A percentile compares a stretch with the other conserved stretches of the same genome.
These are phyloP conservation scores for Sclerotinia nivalis DNA, from an alignment of 2,329 filamentous ascomycete species.

Conservation along the genomic window DNA sequence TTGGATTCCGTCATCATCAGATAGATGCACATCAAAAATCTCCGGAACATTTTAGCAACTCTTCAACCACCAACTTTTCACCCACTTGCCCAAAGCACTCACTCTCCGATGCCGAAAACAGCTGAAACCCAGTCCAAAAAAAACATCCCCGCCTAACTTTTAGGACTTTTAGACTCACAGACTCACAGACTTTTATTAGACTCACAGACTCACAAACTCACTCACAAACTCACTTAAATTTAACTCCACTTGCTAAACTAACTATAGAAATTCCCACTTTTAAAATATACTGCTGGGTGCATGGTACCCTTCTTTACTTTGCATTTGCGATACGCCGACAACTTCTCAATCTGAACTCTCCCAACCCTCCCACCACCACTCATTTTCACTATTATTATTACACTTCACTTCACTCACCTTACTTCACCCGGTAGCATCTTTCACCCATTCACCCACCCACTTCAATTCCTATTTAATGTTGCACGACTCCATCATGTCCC, in stretches of 20 bases:
- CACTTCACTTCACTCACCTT: background rate
- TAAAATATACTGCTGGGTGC: background rate
- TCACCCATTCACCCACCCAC: background rate
- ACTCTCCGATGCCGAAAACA: background rate
- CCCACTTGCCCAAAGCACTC: constrained; percentile 8
- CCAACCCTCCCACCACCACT: background rate
- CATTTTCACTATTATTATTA: constrained; percentile 2
- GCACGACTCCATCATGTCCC: constrained; percentile 13
- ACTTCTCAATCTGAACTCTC: background rate
- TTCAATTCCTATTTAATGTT: constrained; percentile 5
- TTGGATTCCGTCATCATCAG: background rate
- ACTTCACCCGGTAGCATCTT: background rate
- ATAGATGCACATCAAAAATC: background rate
- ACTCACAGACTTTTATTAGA: background rate
- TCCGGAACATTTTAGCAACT: background rate
- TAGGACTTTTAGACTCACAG: background rate
- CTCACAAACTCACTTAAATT: background rate
- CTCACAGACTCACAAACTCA: background rate
- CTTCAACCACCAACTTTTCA: background rate
- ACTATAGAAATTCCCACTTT: background rate
- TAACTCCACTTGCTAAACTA: constrained; percentile 9
- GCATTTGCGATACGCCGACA: constrained; percentile 4
- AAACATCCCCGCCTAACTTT: too few species aligned
- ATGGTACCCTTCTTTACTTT: background rate
- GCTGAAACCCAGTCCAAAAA: background rate